A percentile compares a stretch with the other conserved stretches of the same genome.
phyloP scores from a whole-genome alignment of 1,284 basidiomycete genomes.

The Cryptococcus neoformans region DNA sequence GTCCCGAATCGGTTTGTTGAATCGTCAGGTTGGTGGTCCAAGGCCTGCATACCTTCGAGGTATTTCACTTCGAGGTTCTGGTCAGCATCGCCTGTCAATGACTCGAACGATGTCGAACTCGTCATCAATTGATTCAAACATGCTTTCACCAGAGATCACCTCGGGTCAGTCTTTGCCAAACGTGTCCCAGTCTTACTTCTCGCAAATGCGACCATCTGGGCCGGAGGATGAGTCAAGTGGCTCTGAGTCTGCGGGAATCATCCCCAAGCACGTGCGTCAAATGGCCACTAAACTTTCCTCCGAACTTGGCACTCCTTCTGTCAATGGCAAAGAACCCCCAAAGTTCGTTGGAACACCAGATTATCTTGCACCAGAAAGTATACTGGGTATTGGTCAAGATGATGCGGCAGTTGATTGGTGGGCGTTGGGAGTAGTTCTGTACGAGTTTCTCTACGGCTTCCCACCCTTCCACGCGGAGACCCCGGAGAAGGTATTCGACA shows the following conservation, averaged over 20 bases:
- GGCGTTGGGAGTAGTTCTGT: constrained; percentile 97
- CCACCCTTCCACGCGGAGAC: constrained; percentile 98
- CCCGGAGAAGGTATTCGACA: constrained; percentile 97
- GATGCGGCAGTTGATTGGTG: constrained; percentile 98
- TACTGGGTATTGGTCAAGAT: constrained; percentile 91
- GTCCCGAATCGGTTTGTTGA: constrained; percentile 93
- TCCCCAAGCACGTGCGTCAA: constrained; percentile 69
- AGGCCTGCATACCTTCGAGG: constrained; percentile 56
- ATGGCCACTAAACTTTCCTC: constrained; percentile 53
- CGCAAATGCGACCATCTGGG: constrained; percentile 28
- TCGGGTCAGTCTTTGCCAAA: constrained; percentile 55
- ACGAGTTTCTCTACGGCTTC: constrained; percentile 96
- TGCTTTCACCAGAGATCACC: constrained; percentile 45
- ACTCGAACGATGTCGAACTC: constrained; percentile 66
- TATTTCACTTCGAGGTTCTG: constrained; percentile 36
- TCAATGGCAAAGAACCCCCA: constrained; percentile 58
- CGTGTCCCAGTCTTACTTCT: constrained; percentile 66
- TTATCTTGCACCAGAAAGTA: constrained; percentile 94
- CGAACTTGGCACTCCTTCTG: constrained; percentile 57
- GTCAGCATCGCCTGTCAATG: constrained; percentile 42
- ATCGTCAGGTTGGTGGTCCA: constrained; percentile 81
- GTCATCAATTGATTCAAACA: constrained; percentile 56
- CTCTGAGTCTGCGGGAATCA: constrained; percentile 75
- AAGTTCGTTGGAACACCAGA: constrained; percentile 97
- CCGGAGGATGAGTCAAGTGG: constrained; percentile 78